Conservation (phyloP, 352 stramenopile species). For the Saprolegnia diclina region DNA sequence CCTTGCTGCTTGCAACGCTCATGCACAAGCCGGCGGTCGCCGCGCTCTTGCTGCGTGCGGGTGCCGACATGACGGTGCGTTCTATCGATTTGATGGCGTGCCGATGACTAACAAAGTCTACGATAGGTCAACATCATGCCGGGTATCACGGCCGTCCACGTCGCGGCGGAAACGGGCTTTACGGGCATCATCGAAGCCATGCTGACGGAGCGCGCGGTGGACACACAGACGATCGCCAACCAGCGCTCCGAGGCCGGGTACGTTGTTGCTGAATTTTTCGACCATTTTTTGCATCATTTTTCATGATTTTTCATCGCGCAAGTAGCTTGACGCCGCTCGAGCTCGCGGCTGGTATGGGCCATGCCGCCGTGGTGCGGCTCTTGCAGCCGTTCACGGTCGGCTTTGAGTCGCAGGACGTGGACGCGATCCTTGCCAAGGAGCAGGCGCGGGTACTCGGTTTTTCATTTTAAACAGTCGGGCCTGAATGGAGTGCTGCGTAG, state of each 20-base stretch:
- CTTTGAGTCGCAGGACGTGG: conserved; percentile 48
- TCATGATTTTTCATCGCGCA: not conserved
- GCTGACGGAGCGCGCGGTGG: conserved; percentile 40
- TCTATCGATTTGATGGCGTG: not conserved
- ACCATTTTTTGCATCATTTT: too few relatives aligned
- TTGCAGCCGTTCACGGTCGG: conserved; percentile 56
- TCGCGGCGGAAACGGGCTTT: conserved; percentile 69
- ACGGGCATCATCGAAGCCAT: conserved; percentile 54
- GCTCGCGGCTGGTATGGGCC: conserved; percentile 64
- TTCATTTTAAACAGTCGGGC: not conserved
- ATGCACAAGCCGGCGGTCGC: conserved; percentile 68
- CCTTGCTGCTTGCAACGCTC: conserved; percentile 65
- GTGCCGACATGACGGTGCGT: conserved; percentile 38
- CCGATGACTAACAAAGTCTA: not conserved
- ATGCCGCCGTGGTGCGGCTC: conserved; percentile 55
- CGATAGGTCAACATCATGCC: conserved; percentile 43
- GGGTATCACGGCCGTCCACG: conserved; percentile 65
- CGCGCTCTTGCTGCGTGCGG: conserved; percentile 45
- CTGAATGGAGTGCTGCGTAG: not conserved
- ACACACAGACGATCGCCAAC: conserved; percentile 50
- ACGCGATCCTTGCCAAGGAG: conserved; percentile 55
- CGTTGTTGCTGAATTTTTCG: not conserved
- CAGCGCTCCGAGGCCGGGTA: conserved; percentile 46
- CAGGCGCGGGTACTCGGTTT: conserved; percentile 37
- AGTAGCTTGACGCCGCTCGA: conserved; percentile 49